These are phyloP conservation scores for Russula sp. DNA, from an alignment of 768 basidiomycete species.

Conservation along the genomic window DNA sequence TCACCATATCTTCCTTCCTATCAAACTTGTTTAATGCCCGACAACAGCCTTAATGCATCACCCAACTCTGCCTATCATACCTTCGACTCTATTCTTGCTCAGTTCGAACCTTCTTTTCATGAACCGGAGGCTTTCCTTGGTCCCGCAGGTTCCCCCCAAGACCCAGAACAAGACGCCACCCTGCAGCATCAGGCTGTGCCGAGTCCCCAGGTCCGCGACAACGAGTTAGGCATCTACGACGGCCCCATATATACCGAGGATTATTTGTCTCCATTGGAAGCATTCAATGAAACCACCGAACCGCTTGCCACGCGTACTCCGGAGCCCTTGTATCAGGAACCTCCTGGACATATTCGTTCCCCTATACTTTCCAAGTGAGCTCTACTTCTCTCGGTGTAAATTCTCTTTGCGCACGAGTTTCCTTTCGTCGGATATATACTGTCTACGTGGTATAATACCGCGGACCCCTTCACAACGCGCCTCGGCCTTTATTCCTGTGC, in stretches of 20 bases:
- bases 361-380: slow-evolving; percentile 25
- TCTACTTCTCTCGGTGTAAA: not conserved
- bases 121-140: not conserved
- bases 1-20: no score
- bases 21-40: slow-evolving; percentile 20
- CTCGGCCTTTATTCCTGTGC: not conserved
- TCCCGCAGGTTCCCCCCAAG: not conserved
- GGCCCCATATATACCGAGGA: not conserved
- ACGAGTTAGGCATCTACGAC: slow-evolving; percentile 17
- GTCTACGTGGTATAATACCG: not conserved
- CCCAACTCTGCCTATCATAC: slow-evolving; percentile 9
- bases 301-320: not conserved
- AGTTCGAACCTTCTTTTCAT: slow-evolving; percentile 10
- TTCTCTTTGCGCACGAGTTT: not conserved
- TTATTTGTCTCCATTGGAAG: slow-evolving; percentile 13
- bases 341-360: slow-evolving; percentile 18
- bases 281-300: slow-evolving; percentile 5
- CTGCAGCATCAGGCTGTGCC: not conserved
- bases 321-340: not conserved
- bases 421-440: not conserved
- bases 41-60: slow-evolving; percentile 18
- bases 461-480: no score
- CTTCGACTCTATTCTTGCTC: slow-evolving; percentile 16
- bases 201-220: not conserved
- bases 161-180: not conserved